Conservation (phyloP, 1,284 basidiomycete genomes). For the Cryptococcus neoformans region DNA sequence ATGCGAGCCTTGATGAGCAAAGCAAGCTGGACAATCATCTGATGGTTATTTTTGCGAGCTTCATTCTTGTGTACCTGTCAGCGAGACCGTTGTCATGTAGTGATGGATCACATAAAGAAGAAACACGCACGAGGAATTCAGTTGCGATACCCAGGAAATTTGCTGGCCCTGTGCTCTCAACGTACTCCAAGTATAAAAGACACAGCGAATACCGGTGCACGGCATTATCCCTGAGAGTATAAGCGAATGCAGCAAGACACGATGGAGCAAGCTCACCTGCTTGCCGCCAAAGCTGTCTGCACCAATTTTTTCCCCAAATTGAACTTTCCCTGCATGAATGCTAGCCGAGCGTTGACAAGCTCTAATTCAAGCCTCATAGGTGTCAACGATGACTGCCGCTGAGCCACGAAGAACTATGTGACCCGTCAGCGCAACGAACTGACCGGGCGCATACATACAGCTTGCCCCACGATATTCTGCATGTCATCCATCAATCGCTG, state of each 20-base stretch:
- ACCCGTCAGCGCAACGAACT: background rate
- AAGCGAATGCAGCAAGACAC: background rate
- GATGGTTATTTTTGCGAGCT: slow-evolving; percentile 18
- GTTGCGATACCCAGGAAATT: slow-evolving; percentile 23
- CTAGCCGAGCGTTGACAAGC: slow-evolving; percentile 22
- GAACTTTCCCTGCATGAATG: slow-evolving; percentile 23
- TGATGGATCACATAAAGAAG: no score
- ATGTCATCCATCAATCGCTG: slow-evolving; percentile 20
- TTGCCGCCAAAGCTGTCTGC: slow-evolving; percentile 17
- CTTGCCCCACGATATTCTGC: slow-evolving; percentile 19
- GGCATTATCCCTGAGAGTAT: slow-evolving; percentile 12
- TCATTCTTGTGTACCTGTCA: slow-evolving; percentile 12
- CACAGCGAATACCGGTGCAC: slow-evolving; percentile 28
- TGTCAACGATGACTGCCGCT: slow-evolving; percentile 18
- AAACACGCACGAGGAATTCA: slow-evolving; percentile 24
- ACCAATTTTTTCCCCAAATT: slow-evolving; percentile 25
- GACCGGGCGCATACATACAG: slow-evolving; percentile 9
- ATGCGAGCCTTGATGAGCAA: slow-evolving; percentile 22
- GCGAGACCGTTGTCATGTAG: no score
- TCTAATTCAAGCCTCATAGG: slow-evolving; percentile 21
- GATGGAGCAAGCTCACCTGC: slow-evolving; percentile 8
- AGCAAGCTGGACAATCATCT: slow-evolving; percentile 22
- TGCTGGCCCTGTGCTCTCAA: slow-evolving; percentile 9
- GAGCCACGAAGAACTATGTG: slow-evolving; percentile 18
- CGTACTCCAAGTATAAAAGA: slow-evolving; percentile 25